Conservation (phyloP, 169 alveolate genomes). For the Theileria sp. region DNA sequence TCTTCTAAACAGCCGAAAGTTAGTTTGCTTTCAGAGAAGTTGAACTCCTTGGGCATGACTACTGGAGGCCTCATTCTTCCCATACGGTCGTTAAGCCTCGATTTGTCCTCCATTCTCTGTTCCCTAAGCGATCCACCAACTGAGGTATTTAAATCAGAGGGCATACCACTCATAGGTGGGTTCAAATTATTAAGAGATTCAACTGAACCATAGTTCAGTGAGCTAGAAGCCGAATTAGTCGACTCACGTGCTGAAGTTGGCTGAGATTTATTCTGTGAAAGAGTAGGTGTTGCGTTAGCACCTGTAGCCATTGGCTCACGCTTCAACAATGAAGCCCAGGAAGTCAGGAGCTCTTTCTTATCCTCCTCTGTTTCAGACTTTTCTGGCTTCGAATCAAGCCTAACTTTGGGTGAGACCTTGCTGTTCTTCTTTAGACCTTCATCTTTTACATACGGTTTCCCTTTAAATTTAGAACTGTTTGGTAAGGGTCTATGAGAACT, state of each 20-base stretch:
- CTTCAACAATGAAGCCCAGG: constrained; percentile 18
- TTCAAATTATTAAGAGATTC: background rate
- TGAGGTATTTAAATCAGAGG: background rate
- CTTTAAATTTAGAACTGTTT: constrained; percentile 5
- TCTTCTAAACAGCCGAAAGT: constrained; percentile 59
- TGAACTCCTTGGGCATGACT: constrained; percentile 52
- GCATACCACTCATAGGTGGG: background rate
- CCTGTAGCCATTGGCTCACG: constrained; percentile 1
- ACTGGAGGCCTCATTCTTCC: constrained; percentile 42
- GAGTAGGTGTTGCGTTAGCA: background rate
- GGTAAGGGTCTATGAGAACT: background rate
- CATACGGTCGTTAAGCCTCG: constrained; percentile 31
- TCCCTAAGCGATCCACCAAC: background rate
- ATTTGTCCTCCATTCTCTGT: constrained; percentile 2
- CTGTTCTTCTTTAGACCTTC: constrained; percentile 8
- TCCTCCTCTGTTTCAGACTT: constrained; percentile 36
- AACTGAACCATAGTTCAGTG: background rate
- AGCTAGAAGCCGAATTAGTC: background rate
- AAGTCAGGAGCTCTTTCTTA: constrained; percentile 16
- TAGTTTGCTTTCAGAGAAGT: constrained; percentile 17
- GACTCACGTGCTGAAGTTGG: background rate
- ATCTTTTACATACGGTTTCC: constrained; percentile 1
- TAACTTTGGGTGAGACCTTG: constrained; percentile 5
- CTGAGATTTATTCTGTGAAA: background rate
- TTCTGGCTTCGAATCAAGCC: constrained; percentile 20